These are phyloP conservation scores for Sideroxylon spinosum DNA, from an alignment of 179 eudicot genomes.

Conservation along the genomic window DNA sequence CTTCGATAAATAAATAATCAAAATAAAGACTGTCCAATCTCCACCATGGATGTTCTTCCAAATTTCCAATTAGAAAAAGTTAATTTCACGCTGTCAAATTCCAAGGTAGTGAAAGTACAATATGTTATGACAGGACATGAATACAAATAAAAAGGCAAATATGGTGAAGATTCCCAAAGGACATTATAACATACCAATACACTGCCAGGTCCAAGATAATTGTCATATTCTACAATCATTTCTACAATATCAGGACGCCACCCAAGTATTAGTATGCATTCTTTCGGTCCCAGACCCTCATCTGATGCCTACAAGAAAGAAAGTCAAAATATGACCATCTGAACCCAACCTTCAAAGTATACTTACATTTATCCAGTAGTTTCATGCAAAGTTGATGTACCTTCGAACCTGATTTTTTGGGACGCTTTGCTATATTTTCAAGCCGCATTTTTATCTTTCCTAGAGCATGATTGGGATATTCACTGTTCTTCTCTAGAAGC, in stretches of 20 bases:
- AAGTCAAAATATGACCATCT: slow-evolving; percentile 10
- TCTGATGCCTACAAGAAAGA: slow-evolving; percentile 56
- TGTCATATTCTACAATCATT: slow-evolving; percentile 86
- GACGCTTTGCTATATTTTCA: slow-evolving; percentile 54
- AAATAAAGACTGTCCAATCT: not conserved
- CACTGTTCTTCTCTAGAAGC: slow-evolving; percentile 26
- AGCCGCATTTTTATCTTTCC: slow-evolving; percentile 39
- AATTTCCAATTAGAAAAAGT: not conserved
- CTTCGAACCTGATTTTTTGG: slow-evolving; percentile 62
- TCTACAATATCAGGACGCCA: slow-evolving; percentile 85
- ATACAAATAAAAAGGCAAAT: not conserved
- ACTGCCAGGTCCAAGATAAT: slow-evolving; percentile 97
- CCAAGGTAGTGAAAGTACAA: not conserved
- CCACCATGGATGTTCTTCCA: not conserved
- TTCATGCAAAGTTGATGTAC: slow-evolving; percentile 24
- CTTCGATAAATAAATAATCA: not conserved
- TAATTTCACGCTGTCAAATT: not conserved
- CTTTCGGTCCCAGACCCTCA: slow-evolving; percentile 72
- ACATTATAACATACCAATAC: slow-evolving; percentile 54
- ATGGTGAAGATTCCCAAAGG: not conserved
- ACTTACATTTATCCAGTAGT: slow-evolving; percentile 6
- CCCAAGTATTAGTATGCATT: slow-evolving; percentile 74
- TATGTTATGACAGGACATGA: not conserved
- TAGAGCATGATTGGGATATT: slow-evolving; percentile 26
- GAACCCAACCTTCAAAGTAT: not conserved